A percentile compares a stretch with the other conserved stretches of the same genome.
These are phyloP conservation scores for Tetradesmus obliquus DNA, from an alignment of 139 green algal species.

Conservation along the genomic window DNA sequence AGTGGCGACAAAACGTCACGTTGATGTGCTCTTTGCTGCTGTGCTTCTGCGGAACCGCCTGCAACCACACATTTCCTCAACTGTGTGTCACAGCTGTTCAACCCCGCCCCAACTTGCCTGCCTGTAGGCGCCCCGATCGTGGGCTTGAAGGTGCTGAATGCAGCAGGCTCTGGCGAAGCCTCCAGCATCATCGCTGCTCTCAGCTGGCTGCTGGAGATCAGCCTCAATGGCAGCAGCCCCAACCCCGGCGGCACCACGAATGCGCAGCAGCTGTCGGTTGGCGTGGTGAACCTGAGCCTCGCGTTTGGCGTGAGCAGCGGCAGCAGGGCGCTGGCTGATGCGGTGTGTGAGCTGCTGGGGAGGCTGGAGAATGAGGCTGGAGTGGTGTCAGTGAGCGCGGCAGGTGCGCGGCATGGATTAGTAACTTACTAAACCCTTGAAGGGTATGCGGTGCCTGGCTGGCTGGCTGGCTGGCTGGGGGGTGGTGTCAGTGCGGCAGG, in stretches of 20 bases:
- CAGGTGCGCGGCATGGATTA: no score
- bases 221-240: not conserved
- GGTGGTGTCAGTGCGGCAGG: no score
- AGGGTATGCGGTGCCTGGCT: no score
- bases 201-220: not conserved
- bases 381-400: not conserved
- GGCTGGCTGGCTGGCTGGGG: no score
- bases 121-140: not conserved
- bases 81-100: no score
- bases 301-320: not conserved
- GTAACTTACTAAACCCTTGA: no score
- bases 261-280: conserved; percentile 4
- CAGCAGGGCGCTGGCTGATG: not conserved
- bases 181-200: not conserved
- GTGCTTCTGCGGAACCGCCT: no score
- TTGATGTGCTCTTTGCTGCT: no score
- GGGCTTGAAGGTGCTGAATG: not conserved
- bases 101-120: no score
- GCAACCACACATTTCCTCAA: no score
- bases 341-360: not conserved
- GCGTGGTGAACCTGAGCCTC: conserved; percentile 8
- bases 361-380: not conserved
- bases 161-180: not conserved
- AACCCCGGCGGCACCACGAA: not conserved
- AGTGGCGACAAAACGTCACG: not conserved